Evolutionary conservation across 116 monocot genomes (phyloP).

Genomic region (Papilionanthe hybrid): DNA sequence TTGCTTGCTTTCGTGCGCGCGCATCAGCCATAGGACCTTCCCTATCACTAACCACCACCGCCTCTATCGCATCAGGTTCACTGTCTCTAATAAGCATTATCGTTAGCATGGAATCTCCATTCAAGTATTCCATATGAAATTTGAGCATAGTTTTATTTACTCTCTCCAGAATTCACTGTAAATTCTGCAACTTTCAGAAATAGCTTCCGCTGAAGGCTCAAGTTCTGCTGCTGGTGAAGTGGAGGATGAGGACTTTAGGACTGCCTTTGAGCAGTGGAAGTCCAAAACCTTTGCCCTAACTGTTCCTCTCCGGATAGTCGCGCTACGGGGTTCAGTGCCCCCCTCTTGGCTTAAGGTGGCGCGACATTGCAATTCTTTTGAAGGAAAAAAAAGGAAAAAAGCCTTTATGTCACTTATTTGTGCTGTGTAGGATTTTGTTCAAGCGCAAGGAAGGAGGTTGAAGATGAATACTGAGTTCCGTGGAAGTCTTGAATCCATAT

Average conservation of each 20-base stretch:
- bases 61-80: neutral
- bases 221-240: slow-evolving; percentile 5
- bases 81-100: neutral
- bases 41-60: neutral
- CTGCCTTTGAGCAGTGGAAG: slow-evolving; percentile 71
- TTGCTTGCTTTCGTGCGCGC: neutral
- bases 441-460: slow-evolving; percentile 70
- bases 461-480: slow-evolving; percentile 50
- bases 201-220: slow-evolving; percentile 9
- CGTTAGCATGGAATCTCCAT: neutral
- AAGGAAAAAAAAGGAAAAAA: too few relatives aligned
- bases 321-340: slow-evolving; percentile 72
- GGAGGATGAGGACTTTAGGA: slow-evolving; percentile 50
- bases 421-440: slow-evolving; percentile 69
- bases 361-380: slow-evolving; percentile 2
- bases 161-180: neutral
- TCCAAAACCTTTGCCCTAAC: slow-evolving; percentile 73
- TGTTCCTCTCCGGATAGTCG: slow-evolving; percentile 78
- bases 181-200: slow-evolving; percentile 1
- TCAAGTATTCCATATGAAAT: neutral
- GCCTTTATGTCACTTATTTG: neutral
- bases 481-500: slow-evolving; percentile 51
- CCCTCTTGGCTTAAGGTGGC: slow-evolving; percentile 89
- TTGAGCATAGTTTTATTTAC: neutral
- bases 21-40: neutral